Base-by-base conservation (phyloP, 2,329 filamentous ascomycete species). In the Ophiostoma sp. region DNA sequence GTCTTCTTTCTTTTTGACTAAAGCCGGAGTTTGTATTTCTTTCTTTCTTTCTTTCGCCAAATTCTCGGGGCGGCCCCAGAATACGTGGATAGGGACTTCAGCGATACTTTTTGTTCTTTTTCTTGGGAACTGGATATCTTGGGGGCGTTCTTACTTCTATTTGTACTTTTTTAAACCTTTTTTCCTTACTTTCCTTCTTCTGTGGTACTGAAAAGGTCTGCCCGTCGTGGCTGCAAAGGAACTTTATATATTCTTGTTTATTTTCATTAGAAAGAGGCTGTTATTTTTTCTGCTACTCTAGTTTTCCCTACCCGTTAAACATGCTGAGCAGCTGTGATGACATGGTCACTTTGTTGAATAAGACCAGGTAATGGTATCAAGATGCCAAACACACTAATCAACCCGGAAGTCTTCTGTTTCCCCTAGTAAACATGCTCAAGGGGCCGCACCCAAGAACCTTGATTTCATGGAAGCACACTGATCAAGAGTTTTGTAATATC, bases 21-120 rank as follows among this genome's bases (percentile, higher is more conserved):
- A 33, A 61, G 69, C 55, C 69, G 52, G 69, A 45, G 69, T 61
- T 70, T 61, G 19, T 48, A 61, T 36, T 31, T 61, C 11, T 17
- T 33, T 39, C 8, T 25, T 28, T 64, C 25, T 45, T 25, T 25
- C 15, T 22, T 42, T 68, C 3, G 42, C 42, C 42, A 48, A 45
- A 45, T 64, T 68, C 64, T 50, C 11, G 42, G 64, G 64, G 15
- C 9, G 25, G 63, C 15, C 66, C 66, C 45, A 42, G 45, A 69
- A 39, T 50, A 33, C 7, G 17, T 68, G 64, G 64, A 68, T 68
- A 31, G 64, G 42, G 42, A 68, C 31, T 45, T 4, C 25, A 68
- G 64, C 64, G 45, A 28, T 22, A 11, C 3, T 28, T 33, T 33
- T 28, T 55, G 17, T 11, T 25, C 25, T 55, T 55, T 33, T 45